Conservation (phyloP, 2,329 filamentous ascomycete genomes). For the Neonectria coccinea region DNA sequence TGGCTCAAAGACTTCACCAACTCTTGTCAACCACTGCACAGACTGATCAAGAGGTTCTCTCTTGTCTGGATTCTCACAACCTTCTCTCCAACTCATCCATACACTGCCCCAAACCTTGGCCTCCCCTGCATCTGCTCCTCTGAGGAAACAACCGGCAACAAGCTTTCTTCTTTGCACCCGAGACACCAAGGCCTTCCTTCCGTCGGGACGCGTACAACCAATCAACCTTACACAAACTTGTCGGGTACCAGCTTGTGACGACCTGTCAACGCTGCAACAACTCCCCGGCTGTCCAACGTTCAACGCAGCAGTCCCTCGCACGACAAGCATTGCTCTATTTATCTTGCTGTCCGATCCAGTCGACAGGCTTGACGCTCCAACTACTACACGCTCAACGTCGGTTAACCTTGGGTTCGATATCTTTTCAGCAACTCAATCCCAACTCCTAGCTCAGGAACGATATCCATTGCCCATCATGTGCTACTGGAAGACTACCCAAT, state of each 20-base stretch:
- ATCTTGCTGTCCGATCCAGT: constrained; percentile 21
- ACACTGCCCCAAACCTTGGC: constrained; percentile 11
- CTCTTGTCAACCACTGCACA: constrained; percentile 12
- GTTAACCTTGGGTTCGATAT: neutral
- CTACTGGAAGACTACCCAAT: constrained; percentile 48
- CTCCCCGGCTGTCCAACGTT: constrained; percentile 28
- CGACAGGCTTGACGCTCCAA: constrained; percentile 14
- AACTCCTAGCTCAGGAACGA: neutral
- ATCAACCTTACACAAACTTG: constrained; percentile 40
- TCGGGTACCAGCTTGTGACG: constrained; percentile 39
- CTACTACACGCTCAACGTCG: constrained; percentile 9
- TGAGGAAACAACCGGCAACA: constrained; percentile 22
- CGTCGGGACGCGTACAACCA: constrained; percentile 38
- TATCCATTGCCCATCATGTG: constrained; percentile 47
- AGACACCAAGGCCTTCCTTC: constrained; percentile 39
- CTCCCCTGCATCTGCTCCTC: constrained; percentile 11
- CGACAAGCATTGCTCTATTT: constrained; percentile 31
- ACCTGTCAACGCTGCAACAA: constrained; percentile 34
- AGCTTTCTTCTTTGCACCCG: constrained; percentile 36
- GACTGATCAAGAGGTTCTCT: neutral
- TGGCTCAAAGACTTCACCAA: constrained; percentile 14
- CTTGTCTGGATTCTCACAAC: constrained; percentile 9
- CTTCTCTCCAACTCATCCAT: constrained; percentile 8
- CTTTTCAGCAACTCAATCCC: neutral
- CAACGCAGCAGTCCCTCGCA: constrained; percentile 30